Conservation (phyloP, 2,329 filamentous ascomycete genomes). For the Simplicillium aogashimaense region DNA sequence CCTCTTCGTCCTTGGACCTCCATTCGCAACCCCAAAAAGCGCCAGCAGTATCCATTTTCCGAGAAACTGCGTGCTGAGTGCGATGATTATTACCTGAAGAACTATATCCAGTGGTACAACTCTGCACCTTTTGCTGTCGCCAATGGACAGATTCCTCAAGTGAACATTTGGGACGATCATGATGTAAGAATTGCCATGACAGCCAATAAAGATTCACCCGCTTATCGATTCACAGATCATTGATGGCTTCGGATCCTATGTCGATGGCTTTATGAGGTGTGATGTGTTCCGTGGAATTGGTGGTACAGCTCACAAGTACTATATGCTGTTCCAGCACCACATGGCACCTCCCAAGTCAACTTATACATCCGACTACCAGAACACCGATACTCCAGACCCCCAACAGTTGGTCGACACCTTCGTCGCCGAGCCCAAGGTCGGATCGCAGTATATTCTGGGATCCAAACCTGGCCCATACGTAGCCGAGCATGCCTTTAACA, state of each 20-base stretch:
- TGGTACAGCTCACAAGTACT: conserved; percentile 92
- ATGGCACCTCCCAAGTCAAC: conserved; percentile 76
- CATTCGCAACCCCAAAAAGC: conserved; percentile 74
- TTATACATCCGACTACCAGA: conserved; percentile 63
- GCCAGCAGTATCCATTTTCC: conserved; percentile 68
- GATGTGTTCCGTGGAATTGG: conserved; percentile 88
- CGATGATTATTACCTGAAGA: conserved; percentile 83
- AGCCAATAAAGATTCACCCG: background rate
- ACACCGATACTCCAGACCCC: conserved; percentile 37
- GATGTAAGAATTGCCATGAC: conserved; percentile 42
- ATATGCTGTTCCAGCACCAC: conserved; percentile 95
- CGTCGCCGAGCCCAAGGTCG: conserved; percentile 46
- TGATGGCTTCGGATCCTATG: conserved; percentile 88
- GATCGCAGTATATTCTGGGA: conserved; percentile 72
- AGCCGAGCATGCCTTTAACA: conserved; percentile 72
- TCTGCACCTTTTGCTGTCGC: conserved; percentile 76
- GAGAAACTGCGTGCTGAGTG: conserved; percentile 71
- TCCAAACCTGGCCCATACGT: conserved; percentile 80
- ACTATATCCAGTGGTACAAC: conserved; percentile 78
- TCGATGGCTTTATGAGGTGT: conserved; percentile 86
- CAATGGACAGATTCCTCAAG: conserved; percentile 85
- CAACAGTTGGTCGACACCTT: conserved; percentile 66
- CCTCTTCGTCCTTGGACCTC: conserved; percentile 75
- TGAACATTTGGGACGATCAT: conserved; percentile 98
- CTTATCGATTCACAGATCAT: conserved; percentile 57